Evolutionary conservation across 2,329 filamentous ascomycete genomes (phyloP).

Genomic region (Penicillium sp.): DNA sequence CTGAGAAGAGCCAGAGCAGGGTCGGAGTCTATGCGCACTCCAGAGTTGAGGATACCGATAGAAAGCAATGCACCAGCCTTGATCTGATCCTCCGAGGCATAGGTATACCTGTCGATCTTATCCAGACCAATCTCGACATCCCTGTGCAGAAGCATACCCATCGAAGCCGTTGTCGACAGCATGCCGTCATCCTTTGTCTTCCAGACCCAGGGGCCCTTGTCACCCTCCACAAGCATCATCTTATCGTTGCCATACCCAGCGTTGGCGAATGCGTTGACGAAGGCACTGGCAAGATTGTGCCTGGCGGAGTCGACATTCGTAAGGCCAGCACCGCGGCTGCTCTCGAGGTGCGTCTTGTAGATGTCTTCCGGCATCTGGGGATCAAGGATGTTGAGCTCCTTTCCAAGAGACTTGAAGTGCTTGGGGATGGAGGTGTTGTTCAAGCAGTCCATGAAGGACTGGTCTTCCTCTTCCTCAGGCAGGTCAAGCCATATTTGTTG

Average conservation of each 20-base stretch:
- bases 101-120: constrained; percentile 90
- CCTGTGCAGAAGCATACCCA: constrained; percentile 86
- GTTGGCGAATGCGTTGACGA: constrained; percentile 95
- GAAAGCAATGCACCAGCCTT: constrained; percentile 85
- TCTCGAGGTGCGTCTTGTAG: constrained; percentile 98
- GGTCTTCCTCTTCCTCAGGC: constrained; percentile 57
- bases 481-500: constrained; percentile 79
- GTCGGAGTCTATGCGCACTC: constrained; percentile 79
- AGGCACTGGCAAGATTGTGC: constrained; percentile 89
- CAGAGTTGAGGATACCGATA: constrained; percentile 91
- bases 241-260: constrained; percentile 93
- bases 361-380: constrained; percentile 97
- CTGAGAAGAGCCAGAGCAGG: constrained; percentile 79
- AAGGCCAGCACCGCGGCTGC: constrained; percentile 79
- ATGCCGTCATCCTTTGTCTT: constrained; percentile 98
- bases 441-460: constrained; percentile 70
- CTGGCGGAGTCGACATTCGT: constrained; percentile 91
- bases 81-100: constrained; percentile 71
- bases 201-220: constrained; percentile 93
- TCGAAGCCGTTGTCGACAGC: constrained; percentile 87
- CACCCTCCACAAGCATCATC: constrained; percentile 86
- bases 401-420: constrained; percentile 86
- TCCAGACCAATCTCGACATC: constrained; percentile 86
- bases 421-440: constrained; percentile 81
- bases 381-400: constrained; percentile 92